These are phyloP conservation scores for Daedaleopsis sinensis DNA, from an alignment of 768 basidiomycete genomes.

Conservation along the genomic window DNA sequence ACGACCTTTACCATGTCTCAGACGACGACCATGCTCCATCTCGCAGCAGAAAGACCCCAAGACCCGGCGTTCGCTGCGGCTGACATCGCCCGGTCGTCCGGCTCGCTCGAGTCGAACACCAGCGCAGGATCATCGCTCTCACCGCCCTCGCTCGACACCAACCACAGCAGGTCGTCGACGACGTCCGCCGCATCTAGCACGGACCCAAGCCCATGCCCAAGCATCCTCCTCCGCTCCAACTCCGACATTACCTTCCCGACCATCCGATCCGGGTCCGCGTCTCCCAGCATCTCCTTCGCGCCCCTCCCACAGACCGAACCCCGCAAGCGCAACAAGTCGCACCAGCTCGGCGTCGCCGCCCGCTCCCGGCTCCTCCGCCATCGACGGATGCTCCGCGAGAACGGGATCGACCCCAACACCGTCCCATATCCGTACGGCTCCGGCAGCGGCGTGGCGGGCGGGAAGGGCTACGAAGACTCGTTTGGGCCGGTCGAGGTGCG, in stretches of 20 bases:
- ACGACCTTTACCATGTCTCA: not conserved
- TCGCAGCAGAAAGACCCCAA: not conserved
- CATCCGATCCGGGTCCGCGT: slow-evolving; percentile 12
- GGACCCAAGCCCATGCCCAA: slow-evolving; percentile 15
- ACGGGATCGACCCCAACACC: slow-evolving; percentile 13
- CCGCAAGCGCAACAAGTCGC: slow-evolving; percentile 32
- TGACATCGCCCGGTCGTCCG: slow-evolving; percentile 18
- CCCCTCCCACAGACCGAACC: slow-evolving; percentile 37
- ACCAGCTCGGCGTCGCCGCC: slow-evolving; percentile 40
- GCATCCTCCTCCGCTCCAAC: slow-evolving; percentile 22
- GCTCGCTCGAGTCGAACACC: slow-evolving; percentile 14
- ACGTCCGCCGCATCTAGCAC: slow-evolving; percentile 12
- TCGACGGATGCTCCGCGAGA: slow-evolving; percentile 29
- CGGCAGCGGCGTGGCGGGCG: slow-evolving; percentile 9
- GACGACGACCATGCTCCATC: not conserved
- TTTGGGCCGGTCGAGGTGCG: slow-evolving; percentile 9
- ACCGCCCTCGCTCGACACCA: slow-evolving; percentile 12
- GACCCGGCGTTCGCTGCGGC: not conserved
- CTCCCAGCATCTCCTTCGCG: slow-evolving; percentile 35
- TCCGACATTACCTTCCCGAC: slow-evolving; percentile 23
- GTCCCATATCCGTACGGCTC: slow-evolving; percentile 15
- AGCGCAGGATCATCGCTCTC: not conserved
- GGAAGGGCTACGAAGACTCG: not conserved
- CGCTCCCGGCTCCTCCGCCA: slow-evolving; percentile 38
- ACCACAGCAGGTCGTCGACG: slow-evolving; percentile 2